Evolutionary conservation across 441 rosid species (phyloP), one percentile per base, ranked within the genome.

Genomic region (Adansonia gregorii): DNA sequence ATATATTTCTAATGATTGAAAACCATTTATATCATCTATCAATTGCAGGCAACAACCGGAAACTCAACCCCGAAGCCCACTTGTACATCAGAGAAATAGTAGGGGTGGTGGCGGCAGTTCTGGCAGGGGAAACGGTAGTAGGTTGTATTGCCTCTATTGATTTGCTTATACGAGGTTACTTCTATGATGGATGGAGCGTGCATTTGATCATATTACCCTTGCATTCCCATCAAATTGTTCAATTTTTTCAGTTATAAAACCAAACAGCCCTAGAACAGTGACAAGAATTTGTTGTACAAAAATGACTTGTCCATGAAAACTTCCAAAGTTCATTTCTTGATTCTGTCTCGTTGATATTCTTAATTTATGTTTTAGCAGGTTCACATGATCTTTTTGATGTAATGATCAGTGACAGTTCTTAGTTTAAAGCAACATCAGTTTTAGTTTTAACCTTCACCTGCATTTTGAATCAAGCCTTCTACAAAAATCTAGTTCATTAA

Each of bases 21-120:
- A 58, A 73, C 67, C 27, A 12, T 61, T 64, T 11, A 31, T 64
- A 31, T 64, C 60, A 48, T 58, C 17, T 2, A 31, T 48, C 65
- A 15, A 0, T 31, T 75, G 67, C 56, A 94, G 99, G 87, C 98
- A 94, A 85, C 97, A 94, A 54, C 93, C 98, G 67, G 98, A 97
- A 83, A 83, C 86, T 77, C 97, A 90, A 69, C 89, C 86, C 58
- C 89, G 82, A 55, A 74, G 79, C n/a, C 90, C 83, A 59, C 86
- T 88, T 9, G 85, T 85, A 20, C 92, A 87, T 58, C 83, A 83
- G n/a, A 58, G 79, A 19, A 58, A n/a, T 24, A 48, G 75, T 59
- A 82, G 89, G 27, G 86, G 88, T 58, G 86, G 88, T 58, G 86
- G 93, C 14, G 74, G 79, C 14, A 89, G 92, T 82, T 85, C 90